Percentiles rank a stretch among this genome's conserved stretches.
Conservation (phyloP, 345 rosid species). For the Erucastrum elatum region DNA sequence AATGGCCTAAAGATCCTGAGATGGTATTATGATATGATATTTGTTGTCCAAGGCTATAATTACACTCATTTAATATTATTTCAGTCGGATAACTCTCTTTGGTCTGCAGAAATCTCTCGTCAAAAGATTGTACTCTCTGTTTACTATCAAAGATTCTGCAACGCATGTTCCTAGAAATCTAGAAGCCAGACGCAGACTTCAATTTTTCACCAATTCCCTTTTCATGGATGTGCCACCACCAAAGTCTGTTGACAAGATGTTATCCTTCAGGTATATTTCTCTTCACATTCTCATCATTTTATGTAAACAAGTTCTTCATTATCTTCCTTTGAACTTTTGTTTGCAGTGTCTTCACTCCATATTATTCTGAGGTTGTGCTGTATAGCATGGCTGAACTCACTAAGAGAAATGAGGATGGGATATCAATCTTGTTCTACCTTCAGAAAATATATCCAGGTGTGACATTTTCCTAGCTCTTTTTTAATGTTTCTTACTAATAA, state of each 20-base stretch:
- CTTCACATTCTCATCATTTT: constrained; percentile 15
- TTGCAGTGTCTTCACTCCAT: constrained; percentile 95
- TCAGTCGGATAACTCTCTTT: constrained; percentile 22
- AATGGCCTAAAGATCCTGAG: constrained; percentile 85
- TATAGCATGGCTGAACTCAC: constrained; percentile 86
- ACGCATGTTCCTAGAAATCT: constrained; percentile 83
- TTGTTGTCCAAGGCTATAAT: constrained; percentile 17
- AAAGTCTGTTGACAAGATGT: constrained; percentile 71
- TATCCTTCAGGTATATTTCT: constrained; percentile 70
- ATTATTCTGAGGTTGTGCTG: constrained; percentile 90
- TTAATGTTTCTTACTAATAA: constrained; percentile 14
- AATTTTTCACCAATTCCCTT: constrained; percentile 90
- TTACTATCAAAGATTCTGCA: constrained; percentile 90
- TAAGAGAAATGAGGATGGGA: constrained; percentile 93
- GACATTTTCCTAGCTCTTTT: neutral
- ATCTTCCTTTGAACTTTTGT: constrained; percentile 23
- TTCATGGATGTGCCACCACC: constrained; percentile 86
- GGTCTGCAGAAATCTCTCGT: constrained; percentile 66
- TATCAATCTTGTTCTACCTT: constrained; percentile 89
- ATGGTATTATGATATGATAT: constrained; percentile 49
- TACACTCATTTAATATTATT: too few relatives aligned
- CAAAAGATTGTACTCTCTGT: constrained; percentile 74
- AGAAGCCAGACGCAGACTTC: constrained; percentile 88
- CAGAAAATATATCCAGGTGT: constrained; percentile 98
- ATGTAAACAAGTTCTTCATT: constrained; percentile 3